phyloP scores from a whole-genome alignment of 179 eudicot species.

The Beta corolliflora region DNA sequence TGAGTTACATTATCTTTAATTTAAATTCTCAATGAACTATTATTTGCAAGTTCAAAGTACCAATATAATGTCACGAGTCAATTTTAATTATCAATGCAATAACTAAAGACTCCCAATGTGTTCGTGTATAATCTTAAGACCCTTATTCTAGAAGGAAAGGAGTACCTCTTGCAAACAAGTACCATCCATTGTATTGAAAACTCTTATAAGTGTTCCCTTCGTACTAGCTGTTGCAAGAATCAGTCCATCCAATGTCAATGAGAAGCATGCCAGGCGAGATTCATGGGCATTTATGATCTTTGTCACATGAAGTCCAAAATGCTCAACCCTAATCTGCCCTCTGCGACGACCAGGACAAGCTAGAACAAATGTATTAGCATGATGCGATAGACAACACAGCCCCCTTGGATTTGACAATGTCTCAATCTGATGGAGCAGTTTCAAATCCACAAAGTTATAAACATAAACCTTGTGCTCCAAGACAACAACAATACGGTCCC shows the following conservation, averaged over 20 bases:
- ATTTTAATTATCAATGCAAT: background rate
- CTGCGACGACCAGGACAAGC: conserved; percentile 87
- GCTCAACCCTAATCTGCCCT: conserved; percentile 94
- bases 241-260: conserved; percentile 89
- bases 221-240: conserved; percentile 97
- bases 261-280: conserved; percentile 77
- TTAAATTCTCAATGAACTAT: background rate
- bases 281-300: conserved; percentile 87
- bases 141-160: background rate
- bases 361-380: conserved; percentile 74
- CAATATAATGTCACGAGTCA: background rate
- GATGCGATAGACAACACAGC: conserved; percentile 88
- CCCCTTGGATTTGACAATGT: conserved; percentile 87
- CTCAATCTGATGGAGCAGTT: conserved; percentile 90
- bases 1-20: background rate
- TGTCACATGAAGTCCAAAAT: conserved; percentile 84
- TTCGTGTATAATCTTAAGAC: background rate
- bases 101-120: background rate
- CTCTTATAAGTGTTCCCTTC: conserved; percentile 84
- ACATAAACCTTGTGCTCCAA: conserved; percentile 96
- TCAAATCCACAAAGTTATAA: conserved; percentile 80
- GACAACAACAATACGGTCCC: conserved; percentile 83
- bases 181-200: conserved; percentile 95
- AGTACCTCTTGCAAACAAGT: conserved; percentile 96
- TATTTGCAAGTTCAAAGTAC: background rate